Evolutionary conservation across 176 grass and related monocot genomes (phyloP).

Genomic region (Oryza coarctata): DNA sequence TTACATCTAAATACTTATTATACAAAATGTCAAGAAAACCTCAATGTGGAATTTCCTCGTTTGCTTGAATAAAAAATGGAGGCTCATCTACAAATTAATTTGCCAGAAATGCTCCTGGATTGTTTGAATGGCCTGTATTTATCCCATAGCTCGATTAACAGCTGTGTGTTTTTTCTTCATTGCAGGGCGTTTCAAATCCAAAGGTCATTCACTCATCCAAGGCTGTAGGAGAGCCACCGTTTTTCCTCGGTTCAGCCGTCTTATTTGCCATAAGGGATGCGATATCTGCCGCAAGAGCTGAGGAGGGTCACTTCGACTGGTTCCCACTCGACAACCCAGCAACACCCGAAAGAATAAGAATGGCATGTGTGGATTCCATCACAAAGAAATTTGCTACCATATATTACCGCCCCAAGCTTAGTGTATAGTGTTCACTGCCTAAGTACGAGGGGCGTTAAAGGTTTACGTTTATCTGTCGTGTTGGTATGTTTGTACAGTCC

Average conservation of each 20-base stretch:
- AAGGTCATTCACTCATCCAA: slow-evolving; percentile 91
- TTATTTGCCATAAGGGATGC: slow-evolving; percentile 97
- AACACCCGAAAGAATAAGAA: slow-evolving; percentile 89
- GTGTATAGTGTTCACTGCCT: slow-evolving; percentile 43
- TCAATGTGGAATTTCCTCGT: neutral
- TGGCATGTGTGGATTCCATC: slow-evolving; percentile 82
- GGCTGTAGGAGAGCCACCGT: slow-evolving; percentile 91
- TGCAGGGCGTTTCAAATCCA: slow-evolving; percentile 72
- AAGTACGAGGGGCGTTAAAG: neutral
- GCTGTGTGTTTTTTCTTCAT: neutral
- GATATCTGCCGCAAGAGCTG: slow-evolving; percentile 57
- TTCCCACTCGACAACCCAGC: slow-evolving; percentile 85
- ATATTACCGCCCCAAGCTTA: slow-evolving; percentile 80
- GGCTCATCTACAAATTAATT: neutral
- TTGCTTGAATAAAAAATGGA: neutral
- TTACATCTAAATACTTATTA: neutral
- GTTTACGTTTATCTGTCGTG: neutral
- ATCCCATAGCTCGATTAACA: neutral
- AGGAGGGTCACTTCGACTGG: slow-evolving; percentile 71
- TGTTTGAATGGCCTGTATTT: neutral
- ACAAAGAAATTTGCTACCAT: slow-evolving; percentile 65
- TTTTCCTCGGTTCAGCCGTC: slow-evolving; percentile 73
- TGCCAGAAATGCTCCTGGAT: neutral
- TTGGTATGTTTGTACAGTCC: neutral
- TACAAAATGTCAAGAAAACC: neutral